Conservation (phyloP, 2,329 filamentous ascomycete species). For the Ascochyta koolunga region DNA sequence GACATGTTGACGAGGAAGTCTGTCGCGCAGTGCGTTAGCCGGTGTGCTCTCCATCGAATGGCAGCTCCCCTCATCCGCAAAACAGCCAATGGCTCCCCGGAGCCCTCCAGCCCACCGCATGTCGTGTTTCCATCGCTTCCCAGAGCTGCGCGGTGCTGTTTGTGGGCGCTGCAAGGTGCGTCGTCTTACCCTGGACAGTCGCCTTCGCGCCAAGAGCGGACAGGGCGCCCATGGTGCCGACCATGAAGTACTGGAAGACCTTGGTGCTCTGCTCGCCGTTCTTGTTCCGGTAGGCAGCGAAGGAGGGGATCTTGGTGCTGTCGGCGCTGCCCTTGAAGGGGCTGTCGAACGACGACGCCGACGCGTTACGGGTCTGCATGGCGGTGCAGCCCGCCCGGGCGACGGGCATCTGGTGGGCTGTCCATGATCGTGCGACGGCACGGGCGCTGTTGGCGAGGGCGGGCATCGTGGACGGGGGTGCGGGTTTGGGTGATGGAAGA, state of each 20-base stretch:
- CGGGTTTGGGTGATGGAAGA: conserved; percentile 26
- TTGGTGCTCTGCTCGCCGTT: conserved; percentile 74
- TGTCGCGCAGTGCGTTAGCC: conserved; percentile 54
- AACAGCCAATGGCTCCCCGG: conserved; percentile 38
- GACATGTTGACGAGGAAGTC: conserved; percentile 99
- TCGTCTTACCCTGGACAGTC: conserved; percentile 86
- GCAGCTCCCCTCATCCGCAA: conserved; percentile 34
- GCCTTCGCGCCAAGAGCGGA: conserved; percentile 94
- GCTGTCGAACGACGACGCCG: conserved; percentile 55
- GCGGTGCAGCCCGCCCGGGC: conserved; percentile 53
- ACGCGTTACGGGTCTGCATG: conserved; percentile 52
- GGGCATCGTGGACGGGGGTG: conserved; percentile 53
- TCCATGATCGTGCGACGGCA: conserved; percentile 55
- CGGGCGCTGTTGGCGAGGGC: conserved; percentile 55
- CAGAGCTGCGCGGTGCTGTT: conserved; percentile 15
- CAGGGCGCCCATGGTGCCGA: conserved; percentile 90
- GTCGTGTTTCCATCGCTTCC: conserved; percentile 8
- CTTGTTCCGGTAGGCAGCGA: conserved; percentile 83
- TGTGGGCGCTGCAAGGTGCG: conserved; percentile 2
- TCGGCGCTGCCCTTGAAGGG: conserved; percentile 62
- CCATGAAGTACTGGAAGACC: conserved; percentile 98
- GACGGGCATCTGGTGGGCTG: conserved; percentile 54
- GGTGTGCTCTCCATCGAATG: conserved; percentile 31
- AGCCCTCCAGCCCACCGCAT: conserved; percentile 1
- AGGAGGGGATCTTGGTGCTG: conserved; percentile 79